Conservation (phyloP, 2,329 filamentous ascomycete genomes). For the Neofusicoccum kwambonambiense region DNA sequence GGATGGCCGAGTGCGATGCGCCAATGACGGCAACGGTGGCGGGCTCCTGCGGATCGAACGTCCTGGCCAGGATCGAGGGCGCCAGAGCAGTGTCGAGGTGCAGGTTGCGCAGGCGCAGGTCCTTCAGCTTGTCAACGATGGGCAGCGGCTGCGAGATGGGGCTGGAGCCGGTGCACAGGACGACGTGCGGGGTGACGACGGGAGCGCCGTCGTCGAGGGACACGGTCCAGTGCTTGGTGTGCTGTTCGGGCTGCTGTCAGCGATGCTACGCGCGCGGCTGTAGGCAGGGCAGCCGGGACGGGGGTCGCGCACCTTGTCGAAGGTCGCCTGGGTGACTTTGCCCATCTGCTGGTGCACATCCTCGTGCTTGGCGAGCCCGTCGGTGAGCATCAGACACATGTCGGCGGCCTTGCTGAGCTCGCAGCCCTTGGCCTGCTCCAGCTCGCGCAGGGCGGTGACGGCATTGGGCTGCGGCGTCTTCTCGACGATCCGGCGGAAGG, state of each 20-base stretch:
- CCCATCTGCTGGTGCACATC: slow-evolving; percentile 42
- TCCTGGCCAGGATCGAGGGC: slow-evolving; percentile 48
- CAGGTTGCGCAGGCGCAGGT: slow-evolving; percentile 43
- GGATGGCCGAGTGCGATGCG: slow-evolving; percentile 62
- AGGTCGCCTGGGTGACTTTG: slow-evolving; percentile 40
- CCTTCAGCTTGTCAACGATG: slow-evolving; percentile 25
- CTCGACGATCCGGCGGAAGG: slow-evolving; percentile 54
- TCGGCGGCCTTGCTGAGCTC: slow-evolving; percentile 58
- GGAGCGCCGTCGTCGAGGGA: slow-evolving; percentile 31
- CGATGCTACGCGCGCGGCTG: background rate
- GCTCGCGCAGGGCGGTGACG: slow-evolving; percentile 51
- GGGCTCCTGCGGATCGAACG: slow-evolving; percentile 38
- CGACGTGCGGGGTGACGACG: slow-evolving; percentile 45
- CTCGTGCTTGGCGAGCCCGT: slow-evolving; percentile 43
- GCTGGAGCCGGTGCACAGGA: slow-evolving; percentile 60
- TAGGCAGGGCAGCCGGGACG: background rate
- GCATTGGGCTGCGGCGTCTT: slow-evolving; percentile 53
- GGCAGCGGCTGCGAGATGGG: slow-evolving; percentile 49
- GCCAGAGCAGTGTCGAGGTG: slow-evolving; percentile 58
- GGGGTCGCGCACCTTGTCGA: slow-evolving; percentile 29
- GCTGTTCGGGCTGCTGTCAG: background rate
- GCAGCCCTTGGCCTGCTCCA: slow-evolving; percentile 59
- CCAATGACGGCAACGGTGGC: slow-evolving; percentile 58
- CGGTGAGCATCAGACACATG: slow-evolving; percentile 49
- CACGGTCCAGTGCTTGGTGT: slow-evolving; percentile 39